Percentiles rank a stretch among this genome's conserved stretches.
Evolutionary conservation across 108 stramenopile genomes (phyloP).

Genomic region (Pinguiococcus pyrenoidosus): DNA sequence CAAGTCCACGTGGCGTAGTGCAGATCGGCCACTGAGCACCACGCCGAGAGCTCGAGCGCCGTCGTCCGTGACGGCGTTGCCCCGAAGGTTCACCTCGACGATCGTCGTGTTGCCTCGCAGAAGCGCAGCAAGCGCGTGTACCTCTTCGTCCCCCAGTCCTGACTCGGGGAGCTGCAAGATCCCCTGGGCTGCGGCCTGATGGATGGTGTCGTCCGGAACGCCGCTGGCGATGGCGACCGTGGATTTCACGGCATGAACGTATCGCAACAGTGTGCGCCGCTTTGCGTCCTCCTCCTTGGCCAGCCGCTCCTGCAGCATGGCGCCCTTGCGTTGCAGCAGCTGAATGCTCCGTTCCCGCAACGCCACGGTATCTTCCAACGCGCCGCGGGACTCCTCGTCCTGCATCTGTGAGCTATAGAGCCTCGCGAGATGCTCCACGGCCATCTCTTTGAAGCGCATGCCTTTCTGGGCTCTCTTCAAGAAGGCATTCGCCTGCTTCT

Average conservation of each 20-base stretch:
- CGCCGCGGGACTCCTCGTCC: constrained; percentile 43
- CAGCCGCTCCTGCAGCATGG: constrained; percentile 24
- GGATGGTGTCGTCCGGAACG: constrained; percentile 6
- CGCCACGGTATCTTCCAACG: constrained; percentile 16
- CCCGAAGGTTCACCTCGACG: constrained; percentile 50
- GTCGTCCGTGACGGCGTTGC: constrained; percentile 52
- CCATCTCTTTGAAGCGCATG: constrained; percentile 45
- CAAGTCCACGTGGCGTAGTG: constrained; percentile 47
- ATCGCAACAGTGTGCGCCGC: constrained; percentile 57
- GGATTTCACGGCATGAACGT: constrained; percentile 63
- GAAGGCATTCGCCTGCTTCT: constrained; percentile 25
- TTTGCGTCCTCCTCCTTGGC: constrained; percentile 64
- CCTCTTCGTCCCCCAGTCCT: constrained; percentile 25
- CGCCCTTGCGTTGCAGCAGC: constrained; percentile 15
- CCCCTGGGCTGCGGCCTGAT: constrained; percentile 40
- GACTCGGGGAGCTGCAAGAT: constrained; percentile 56
- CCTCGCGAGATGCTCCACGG: constrained; percentile 6
- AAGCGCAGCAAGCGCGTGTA: constrained; percentile 58
- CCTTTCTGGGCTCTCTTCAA: constrained; percentile 37
- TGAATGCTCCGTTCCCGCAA: constrained; percentile 36
- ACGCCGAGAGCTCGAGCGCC: constrained; percentile 58
- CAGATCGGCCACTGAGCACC: constrained; percentile 44
- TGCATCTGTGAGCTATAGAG: constrained; percentile 9
- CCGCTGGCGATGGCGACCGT: constrained; percentile 35
- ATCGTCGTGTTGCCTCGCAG: constrained; percentile 53